Conservation (phyloP, 1,284 basidiomycete species). For the Coriolopsis trogii region DNA sequence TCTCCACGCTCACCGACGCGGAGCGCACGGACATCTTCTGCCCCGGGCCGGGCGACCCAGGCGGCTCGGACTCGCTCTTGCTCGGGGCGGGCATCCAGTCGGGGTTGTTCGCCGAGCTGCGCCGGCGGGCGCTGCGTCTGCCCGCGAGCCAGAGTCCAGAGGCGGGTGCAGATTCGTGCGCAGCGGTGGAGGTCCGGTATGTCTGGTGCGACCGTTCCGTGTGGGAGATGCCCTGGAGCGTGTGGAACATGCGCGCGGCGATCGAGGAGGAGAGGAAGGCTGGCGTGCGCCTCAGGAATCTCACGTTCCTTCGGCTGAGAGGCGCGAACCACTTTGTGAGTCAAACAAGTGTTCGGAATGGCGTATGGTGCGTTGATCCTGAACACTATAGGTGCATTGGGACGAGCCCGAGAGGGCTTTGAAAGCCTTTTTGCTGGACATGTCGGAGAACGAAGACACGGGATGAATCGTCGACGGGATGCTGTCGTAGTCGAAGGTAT, state of each 20-base stretch:
- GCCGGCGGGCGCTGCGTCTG: constrained; percentile 12
- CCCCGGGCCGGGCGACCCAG: constrained; percentile 16
- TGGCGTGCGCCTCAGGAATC: constrained; percentile 3
- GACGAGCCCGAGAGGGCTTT: constrained; percentile 25
- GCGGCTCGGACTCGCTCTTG: constrained; percentile 24
- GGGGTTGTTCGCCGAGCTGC: constrained; percentile 15
- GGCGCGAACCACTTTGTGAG: constrained; percentile 27
- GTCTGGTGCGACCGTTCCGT: constrained; percentile 3
- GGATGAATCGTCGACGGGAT: too few species aligned
- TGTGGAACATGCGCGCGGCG: constrained; percentile 1
- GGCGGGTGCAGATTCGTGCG: not conserved
- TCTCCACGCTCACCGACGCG: constrained; percentile 14
- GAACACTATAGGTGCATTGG: constrained; percentile 24
- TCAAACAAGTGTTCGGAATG: not conserved
- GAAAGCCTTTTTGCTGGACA: constrained; percentile 4
- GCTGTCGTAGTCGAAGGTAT: too few species aligned
- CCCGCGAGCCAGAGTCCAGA: not conserved
- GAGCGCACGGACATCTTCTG: constrained; percentile 17
- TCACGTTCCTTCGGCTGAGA: constrained; percentile 8
- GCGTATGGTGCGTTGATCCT: not conserved
- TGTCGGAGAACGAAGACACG: not conserved
- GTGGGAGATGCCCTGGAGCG: constrained; percentile 19
- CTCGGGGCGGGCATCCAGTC: constrained; percentile 13
- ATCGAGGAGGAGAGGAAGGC: constrained; percentile 1
- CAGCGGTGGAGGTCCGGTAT: constrained; percentile 3